Percentiles rank a stretch among this genome's conserved stretches.
phyloP scores from a whole-genome alignment of 2,329 filamentous ascomycete genomes.

The Scytalidium lignicola region DNA sequence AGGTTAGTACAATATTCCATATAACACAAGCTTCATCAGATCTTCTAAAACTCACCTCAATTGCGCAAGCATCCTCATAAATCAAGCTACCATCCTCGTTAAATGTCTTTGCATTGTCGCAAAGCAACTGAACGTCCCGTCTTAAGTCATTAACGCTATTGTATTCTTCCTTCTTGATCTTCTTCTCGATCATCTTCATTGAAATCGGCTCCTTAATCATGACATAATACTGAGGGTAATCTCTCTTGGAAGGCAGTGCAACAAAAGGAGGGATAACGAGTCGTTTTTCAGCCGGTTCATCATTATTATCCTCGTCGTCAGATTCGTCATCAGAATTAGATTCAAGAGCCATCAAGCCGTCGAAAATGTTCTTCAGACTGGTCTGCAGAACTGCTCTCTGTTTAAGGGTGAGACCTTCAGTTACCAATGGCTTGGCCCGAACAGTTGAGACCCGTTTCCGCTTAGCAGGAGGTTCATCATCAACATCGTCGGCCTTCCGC shows the following conservation, averaged over 20 bases:
- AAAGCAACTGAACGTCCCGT: conserved; percentile 77
- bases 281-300: conserved; percentile 57
- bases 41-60: conserved; percentile 64
- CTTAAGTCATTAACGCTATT: conserved; percentile 73
- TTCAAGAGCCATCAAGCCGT: conserved; percentile 77
- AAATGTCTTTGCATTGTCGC: conserved; percentile 88
- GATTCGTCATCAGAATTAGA: conserved; percentile 62
- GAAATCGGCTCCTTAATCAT: conserved; percentile 90
- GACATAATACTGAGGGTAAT: conserved; percentile 93
- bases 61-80: conserved; percentile 86
- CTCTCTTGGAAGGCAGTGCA: conserved; percentile 80
- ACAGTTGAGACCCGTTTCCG: conserved; percentile 70
- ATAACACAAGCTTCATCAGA: too few species aligned
- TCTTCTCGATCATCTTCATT: conserved; percentile 91
- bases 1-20: conserved; percentile 17
- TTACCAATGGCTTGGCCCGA: conserved; percentile 33
- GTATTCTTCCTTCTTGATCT: conserved; percentile 96
- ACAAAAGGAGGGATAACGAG: conserved; percentile 92
- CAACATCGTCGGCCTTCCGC: conserved; percentile 71
- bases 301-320: conserved; percentile 43
- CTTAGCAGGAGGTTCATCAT: conserved; percentile 72
- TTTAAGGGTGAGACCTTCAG: conserved; percentile 60
- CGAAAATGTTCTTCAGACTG: conserved; percentile 71
- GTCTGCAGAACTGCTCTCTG: conserved; percentile 75
- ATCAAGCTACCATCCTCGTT: conserved; percentile 94